Conservation (phyloP, 2,329 filamentous ascomycete species). For the Xylariomycetidae sp. region DNA sequence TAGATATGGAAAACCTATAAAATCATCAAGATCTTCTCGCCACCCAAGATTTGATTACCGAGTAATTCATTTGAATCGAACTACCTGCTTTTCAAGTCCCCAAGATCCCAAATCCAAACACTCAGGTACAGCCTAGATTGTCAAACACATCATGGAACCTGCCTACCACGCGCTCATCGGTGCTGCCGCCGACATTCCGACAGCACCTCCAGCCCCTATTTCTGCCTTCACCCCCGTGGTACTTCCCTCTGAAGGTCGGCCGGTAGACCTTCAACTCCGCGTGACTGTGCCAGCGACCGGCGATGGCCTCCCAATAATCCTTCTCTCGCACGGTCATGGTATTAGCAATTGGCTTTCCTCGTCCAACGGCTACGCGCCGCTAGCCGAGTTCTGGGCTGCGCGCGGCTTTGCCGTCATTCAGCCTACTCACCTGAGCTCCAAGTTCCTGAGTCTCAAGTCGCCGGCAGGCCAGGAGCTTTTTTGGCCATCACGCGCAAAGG, state of each 20-base stretch:
- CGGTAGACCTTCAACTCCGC: constrained; percentile 28
- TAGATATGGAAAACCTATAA: no score
- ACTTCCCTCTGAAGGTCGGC: constrained; percentile 19
- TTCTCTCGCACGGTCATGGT: constrained; percentile 37
- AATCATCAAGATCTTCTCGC: no score
- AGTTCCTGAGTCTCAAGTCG: constrained; percentile 20
- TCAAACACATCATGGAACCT: no score
- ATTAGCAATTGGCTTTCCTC: constrained; percentile 34
- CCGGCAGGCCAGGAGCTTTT: constrained; percentile 21
- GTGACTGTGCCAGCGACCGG: constrained; percentile 30
- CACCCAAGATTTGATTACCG: no score
- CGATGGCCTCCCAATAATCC: constrained; percentile 31
- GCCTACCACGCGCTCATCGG: constrained; percentile 23
- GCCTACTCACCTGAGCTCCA: constrained; percentile 36
- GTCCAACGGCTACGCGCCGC: constrained; percentile 35
- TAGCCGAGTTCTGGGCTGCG: constrained; percentile 36
- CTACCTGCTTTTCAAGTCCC: no score
- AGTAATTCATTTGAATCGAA: no score
- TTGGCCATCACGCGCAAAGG: constrained; percentile 28
- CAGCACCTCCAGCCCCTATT: constrained; percentile 24
- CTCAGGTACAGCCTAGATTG: no score
- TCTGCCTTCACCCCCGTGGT: constrained; percentile 28
- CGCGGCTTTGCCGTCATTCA: constrained; percentile 39
- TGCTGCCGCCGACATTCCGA: constrained; percentile 28
- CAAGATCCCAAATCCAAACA: no score